Evolutionary conservation across 2,329 filamentous ascomycete genomes (phyloP).

Genomic region (Fusarium luffae): DNA sequence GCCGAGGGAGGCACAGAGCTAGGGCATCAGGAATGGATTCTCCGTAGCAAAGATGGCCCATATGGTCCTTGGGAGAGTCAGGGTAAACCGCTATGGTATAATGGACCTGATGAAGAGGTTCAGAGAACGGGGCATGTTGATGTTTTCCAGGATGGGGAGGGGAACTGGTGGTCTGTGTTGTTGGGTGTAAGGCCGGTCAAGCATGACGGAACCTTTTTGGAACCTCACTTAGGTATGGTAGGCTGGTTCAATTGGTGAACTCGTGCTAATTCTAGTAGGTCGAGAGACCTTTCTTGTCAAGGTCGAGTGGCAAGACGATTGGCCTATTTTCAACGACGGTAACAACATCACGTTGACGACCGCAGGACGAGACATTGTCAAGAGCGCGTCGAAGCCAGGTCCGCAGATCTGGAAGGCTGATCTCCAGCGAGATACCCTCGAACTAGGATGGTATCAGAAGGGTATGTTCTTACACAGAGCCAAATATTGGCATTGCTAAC

Average conservation of each 20-base stretch:
- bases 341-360: constrained; percentile 40
- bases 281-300: constrained; percentile 44
- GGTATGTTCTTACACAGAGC: neutral
- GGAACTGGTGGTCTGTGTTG: constrained; percentile 42
- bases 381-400: neutral
- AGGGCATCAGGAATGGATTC: constrained; percentile 65
- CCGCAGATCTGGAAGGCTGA: constrained; percentile 32
- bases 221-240: constrained; percentile 38
- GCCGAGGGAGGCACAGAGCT: constrained; percentile 44
- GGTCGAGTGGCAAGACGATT: constrained; percentile 42
- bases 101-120: constrained; percentile 59
- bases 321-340: constrained; percentile 42
- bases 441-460: constrained; percentile 46
- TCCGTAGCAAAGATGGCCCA: constrained; percentile 56
- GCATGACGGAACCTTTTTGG: constrained; percentile 19
- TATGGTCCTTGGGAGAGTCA: constrained; percentile 62
- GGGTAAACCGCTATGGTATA: constrained; percentile 47
- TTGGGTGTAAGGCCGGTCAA: constrained; percentile 37
- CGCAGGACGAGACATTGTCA: constrained; percentile 17
- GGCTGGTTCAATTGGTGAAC: fast-evolving
- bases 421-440: constrained; percentile 21
- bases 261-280: constrained; percentile 27
- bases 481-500: neutral
- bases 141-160: constrained; percentile 39
- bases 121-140: constrained; percentile 52